A percentile compares a stretch with the other conserved stretches of the same genome.
phyloP scores from a whole-genome alignment of 805 yeast genomes.

The Lachancea kluyveri region DNA sequence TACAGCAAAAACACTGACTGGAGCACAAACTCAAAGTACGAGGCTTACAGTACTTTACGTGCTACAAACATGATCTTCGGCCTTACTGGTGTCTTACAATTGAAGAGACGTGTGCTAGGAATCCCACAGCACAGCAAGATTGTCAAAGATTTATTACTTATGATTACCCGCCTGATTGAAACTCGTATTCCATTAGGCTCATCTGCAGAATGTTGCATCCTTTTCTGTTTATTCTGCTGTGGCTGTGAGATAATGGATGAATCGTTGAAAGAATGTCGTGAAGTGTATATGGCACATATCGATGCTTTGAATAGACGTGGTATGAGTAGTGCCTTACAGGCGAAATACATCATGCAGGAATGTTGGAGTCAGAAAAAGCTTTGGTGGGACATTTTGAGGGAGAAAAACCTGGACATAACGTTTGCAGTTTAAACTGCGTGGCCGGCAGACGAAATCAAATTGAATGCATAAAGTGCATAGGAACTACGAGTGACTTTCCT shows the following conservation, averaged over 20 bases:
- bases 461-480: too few species aligned
- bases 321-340: conserved; percentile 18
- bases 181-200: conserved; percentile 8
- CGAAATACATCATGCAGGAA: conserved; percentile 16
- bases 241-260: conserved; percentile 19
- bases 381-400: conserved; percentile 21
- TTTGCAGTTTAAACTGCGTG: conserved; percentile 15
- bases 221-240: conserved; percentile 18
- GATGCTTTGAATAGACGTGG: conserved; percentile 11
- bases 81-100: conserved; percentile 47
- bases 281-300: conserved; percentile 10
- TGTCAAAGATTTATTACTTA: conserved; percentile 35
- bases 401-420: conserved; percentile 14
- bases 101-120: conserved; percentile 51
- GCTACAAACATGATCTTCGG: conserved; percentile 50
- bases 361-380: conserved; percentile 18
- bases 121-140: conserved; percentile 42
- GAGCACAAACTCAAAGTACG: conserved; percentile 6
- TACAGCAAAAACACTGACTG: conserved; percentile 4
- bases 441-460: too few species aligned
- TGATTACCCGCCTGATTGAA: conserved; percentile 11
- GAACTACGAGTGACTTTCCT: too few species aligned
- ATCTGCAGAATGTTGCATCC: conserved; percentile 12
- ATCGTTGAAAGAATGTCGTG: conserved; percentile 8
- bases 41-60: conserved; percentile 27